Percentiles rank a stretch among this genome's conserved stretches.
phyloP scores from a whole-genome alignment of 768 basidiomycete species.

The Xerocomellus intermedius region DNA sequence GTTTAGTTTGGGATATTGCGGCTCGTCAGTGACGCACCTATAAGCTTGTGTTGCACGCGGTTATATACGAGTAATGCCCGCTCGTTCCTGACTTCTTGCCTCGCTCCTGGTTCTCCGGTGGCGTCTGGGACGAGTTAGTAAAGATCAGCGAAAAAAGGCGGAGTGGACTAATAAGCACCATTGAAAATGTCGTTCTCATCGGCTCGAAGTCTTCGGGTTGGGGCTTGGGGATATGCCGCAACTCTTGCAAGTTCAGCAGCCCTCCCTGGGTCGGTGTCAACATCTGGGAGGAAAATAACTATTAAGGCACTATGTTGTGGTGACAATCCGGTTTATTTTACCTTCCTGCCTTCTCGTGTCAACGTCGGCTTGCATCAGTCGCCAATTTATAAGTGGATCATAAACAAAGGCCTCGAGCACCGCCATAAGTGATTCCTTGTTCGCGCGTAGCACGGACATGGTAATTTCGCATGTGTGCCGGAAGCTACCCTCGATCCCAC shows the following conservation, averaged over 20 bases:
- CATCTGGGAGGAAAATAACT: constrained; percentile 26
- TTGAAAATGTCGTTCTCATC: constrained; percentile 95
- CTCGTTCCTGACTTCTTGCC: constrained; percentile 87
- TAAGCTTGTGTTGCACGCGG: constrained; percentile 93
- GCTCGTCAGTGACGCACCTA: constrained; percentile 48
- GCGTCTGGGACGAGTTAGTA: constrained; percentile 30
- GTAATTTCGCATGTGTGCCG: constrained; percentile 93
- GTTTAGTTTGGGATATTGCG: not conserved
- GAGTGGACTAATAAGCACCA: constrained; percentile 48
- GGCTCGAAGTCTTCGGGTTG: constrained; percentile 77
- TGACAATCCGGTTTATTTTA: constrained; percentile 23
- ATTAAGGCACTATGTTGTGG: constrained; percentile 2
- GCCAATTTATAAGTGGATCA: constrained; percentile 97
- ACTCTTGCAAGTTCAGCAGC: constrained; percentile 63
- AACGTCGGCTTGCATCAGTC: constrained; percentile 82
- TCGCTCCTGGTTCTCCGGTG: constrained; percentile 54
- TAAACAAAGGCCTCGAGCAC: constrained; percentile 99
- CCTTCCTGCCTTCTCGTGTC: constrained; percentile 71
- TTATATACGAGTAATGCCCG: constrained; percentile 90
- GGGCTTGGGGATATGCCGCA: constrained; percentile 75
- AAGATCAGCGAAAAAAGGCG: not conserved
- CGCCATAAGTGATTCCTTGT: constrained; percentile 99
- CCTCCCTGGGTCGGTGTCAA: constrained; percentile 50
- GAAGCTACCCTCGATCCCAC: constrained; percentile 98
- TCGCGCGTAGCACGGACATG: constrained; percentile 95